Percentiles rank a stretch among this genome's conserved stretches.
phyloP scores from a whole-genome alignment of 352 stramenopile species.

The Pythium sukuiense region DNA sequence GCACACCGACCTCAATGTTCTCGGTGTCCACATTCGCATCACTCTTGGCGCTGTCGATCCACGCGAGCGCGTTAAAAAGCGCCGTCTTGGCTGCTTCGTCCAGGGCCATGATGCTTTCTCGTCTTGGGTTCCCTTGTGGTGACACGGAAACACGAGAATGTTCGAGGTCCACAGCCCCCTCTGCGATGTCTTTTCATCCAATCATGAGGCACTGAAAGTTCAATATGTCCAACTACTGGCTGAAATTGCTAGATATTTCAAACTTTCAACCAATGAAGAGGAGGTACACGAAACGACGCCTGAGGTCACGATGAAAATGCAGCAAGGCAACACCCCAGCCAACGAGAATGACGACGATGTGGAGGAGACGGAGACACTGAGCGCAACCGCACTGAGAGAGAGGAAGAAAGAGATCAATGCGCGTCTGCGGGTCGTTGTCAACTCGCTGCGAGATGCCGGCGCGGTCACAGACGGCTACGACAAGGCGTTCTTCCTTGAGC shows the following conservation, averaged over 20 bases:
- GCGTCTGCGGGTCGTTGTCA: slow-evolving; percentile 38
- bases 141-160: slow-evolving; percentile 4
- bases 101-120: slow-evolving; percentile 26
- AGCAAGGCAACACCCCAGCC: background rate
- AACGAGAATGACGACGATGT: slow-evolving; percentile 16
- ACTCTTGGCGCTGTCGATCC: slow-evolving; percentile 67
- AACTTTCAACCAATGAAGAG: background rate
- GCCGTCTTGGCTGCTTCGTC: slow-evolving; percentile 42
- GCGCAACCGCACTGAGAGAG: slow-evolving; percentile 38
- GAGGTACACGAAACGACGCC: background rate
- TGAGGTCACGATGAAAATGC: background rate
- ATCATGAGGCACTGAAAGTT: background rate
- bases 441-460: slow-evolving; percentile 47
- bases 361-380: slow-evolving; percentile 11
- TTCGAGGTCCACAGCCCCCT: background rate
- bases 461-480: slow-evolving; percentile 54
- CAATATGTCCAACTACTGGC: background rate
- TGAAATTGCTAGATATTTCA: background rate
- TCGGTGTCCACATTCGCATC: slow-evolving; percentile 50
- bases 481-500: slow-evolving; percentile 53
- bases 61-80: slow-evolving; percentile 78
- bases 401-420: slow-evolving; percentile 36
- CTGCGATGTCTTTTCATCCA: slow-evolving; percentile 1
- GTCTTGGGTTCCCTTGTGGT: slow-evolving; percentile 9
- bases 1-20: slow-evolving; percentile 65